These are phyloP conservation scores for Phytophthora colocasiae DNA, from an alignment of 352 stramenopile genomes.

Conservation along the genomic window DNA sequence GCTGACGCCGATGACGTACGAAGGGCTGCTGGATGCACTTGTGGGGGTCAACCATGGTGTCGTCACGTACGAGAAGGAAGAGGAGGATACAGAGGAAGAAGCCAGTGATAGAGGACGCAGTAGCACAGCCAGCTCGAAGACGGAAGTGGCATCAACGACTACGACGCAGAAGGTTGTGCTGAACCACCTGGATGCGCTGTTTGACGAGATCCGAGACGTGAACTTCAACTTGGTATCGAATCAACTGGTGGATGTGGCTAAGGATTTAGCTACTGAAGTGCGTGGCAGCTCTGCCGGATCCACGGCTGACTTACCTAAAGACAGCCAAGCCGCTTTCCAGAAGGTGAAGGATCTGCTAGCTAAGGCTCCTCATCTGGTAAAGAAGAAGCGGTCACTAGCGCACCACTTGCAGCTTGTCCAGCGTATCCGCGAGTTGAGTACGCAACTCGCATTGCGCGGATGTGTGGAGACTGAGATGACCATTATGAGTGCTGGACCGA, in stretches of 20 bases:
- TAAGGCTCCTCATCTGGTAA: slow-evolving; percentile 76
- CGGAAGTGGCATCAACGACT: slow-evolving; percentile 1
- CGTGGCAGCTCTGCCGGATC: slow-evolving; percentile 34
- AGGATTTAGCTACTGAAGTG: slow-evolving; percentile 59
- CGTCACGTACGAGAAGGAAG: slow-evolving; percentile 61
- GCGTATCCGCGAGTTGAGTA: slow-evolving; percentile 65
- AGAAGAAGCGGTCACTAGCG: slow-evolving; percentile 72
- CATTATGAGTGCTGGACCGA: slow-evolving; percentile 74
- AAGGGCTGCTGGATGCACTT: slow-evolving; percentile 77
- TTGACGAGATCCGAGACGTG: slow-evolving; percentile 73
- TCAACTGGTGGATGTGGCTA: slow-evolving; percentile 57
- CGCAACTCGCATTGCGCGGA: slow-evolving; percentile 59
- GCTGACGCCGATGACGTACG: slow-evolving; percentile 86
- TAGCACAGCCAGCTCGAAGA: slow-evolving; percentile 6
- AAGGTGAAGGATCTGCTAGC: slow-evolving; percentile 58
- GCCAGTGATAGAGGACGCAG: slow-evolving; percentile 13
- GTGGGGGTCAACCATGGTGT: slow-evolving; percentile 79
- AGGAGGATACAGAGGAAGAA: slow-evolving; percentile 35
- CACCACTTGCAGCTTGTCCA: slow-evolving; percentile 76
- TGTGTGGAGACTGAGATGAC: slow-evolving; percentile 84
- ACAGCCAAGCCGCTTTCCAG: slow-evolving; percentile 44
- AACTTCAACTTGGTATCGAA: slow-evolving; percentile 80
- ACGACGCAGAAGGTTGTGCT: slow-evolving; percentile 65
- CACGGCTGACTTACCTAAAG: slow-evolving; percentile 17
- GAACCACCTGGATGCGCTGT: slow-evolving; percentile 77